These are phyloP conservation scores for Lomentospora prolificans DNA, from an alignment of 2,329 filamentous ascomycete species.

Conservation along the genomic window DNA sequence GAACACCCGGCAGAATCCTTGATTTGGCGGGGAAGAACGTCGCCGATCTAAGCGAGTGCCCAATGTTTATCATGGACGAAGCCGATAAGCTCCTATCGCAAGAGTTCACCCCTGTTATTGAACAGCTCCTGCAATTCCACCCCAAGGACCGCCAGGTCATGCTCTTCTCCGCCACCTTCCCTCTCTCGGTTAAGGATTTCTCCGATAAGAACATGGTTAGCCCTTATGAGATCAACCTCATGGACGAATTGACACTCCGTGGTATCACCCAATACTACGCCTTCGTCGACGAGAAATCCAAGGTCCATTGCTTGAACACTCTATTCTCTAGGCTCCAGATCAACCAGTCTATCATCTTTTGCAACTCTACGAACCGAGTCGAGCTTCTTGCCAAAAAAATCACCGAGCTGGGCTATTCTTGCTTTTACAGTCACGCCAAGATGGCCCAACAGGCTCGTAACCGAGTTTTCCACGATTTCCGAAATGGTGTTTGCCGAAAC, in stretches of 20 bases:
- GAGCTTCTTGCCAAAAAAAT: constrained; percentile 98
- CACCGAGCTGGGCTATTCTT: constrained; percentile 96
- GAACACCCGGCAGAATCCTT: constrained; percentile 90
- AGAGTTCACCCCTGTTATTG: constrained; percentile 95
- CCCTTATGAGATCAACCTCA: constrained; percentile 97
- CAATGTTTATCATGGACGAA: constrained; percentile 99
- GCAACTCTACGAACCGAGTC: constrained; percentile 97
- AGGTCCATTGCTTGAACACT: constrained; percentile 97
- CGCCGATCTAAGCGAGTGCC: constrained; percentile 88
- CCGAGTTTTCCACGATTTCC: constrained; percentile 98
- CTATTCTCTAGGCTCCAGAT: constrained; percentile 98
- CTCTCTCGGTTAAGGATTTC: constrained; percentile 92
- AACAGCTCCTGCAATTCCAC: constrained; percentile 89
- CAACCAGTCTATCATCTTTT: constrained; percentile 99
- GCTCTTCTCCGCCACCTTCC: constrained; percentile 98
- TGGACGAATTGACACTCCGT: constrained; percentile 96
- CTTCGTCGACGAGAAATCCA: constrained; percentile 98
- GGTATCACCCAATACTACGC: constrained; percentile 99
- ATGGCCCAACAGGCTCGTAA: constrained; percentile 97
- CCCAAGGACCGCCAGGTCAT: constrained; percentile 97
- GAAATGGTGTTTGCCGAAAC: constrained; percentile 95
- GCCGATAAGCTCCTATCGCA: constrained; percentile 94
- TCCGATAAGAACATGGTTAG: constrained; percentile 96
- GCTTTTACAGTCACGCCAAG: constrained; percentile 97
- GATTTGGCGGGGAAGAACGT: constrained; percentile 95